Evolutionary conservation across 2,329 filamentous ascomycete species (phyloP).

Genomic region (Elsinoe necatrix): DNA sequence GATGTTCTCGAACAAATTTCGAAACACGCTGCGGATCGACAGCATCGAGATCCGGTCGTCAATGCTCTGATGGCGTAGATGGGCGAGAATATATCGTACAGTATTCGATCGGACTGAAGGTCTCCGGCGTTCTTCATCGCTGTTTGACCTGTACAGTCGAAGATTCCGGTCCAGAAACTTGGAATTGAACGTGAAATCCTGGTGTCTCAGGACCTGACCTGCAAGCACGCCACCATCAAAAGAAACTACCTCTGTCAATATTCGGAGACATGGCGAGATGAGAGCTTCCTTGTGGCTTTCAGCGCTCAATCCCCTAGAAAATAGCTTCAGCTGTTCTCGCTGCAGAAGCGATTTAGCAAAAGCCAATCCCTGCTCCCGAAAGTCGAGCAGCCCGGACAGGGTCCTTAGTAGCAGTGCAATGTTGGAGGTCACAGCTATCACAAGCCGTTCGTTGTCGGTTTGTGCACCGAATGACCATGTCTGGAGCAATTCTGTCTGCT

Average conservation of each 20-base stretch:
- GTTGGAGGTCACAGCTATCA: conserved; percentile 72
- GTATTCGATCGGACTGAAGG: conserved; percentile 78
- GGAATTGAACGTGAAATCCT: conserved; percentile 62
- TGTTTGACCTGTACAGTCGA: conserved; percentile 51
- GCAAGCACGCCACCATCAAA: conserved; percentile 81
- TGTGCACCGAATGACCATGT: conserved; percentile 79
- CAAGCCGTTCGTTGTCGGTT: conserved; percentile 68
- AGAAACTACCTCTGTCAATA: conserved; percentile 75
- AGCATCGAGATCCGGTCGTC: conserved; percentile 76
- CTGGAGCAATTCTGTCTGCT: conserved; percentile 72
- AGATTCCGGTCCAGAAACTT: conserved; percentile 75
- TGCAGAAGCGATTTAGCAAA: conserved; percentile 77
- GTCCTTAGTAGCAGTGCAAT: conserved; percentile 74
- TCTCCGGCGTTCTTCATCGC: conserved; percentile 54
- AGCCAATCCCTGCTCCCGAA: conserved; percentile 65
- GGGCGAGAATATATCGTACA: conserved; percentile 68
- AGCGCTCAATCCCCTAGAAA: conserved; percentile 69
- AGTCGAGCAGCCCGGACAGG: conserved; percentile 63
- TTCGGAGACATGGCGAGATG: conserved; percentile 76
- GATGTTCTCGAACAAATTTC: conserved; percentile 66
- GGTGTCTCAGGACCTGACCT: conserved; percentile 61
- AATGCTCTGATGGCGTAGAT: conserved; percentile 67
- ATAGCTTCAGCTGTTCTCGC: conserved; percentile 68
- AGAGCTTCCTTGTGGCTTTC: conserved; percentile 78
- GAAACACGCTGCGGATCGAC: conserved; percentile 60